A percentile compares a stretch with the other conserved stretches of the same genome.
phyloP scores from a whole-genome alignment of 2,329 filamentous ascomycete species.

The Grosmannia clavigera region DNA sequence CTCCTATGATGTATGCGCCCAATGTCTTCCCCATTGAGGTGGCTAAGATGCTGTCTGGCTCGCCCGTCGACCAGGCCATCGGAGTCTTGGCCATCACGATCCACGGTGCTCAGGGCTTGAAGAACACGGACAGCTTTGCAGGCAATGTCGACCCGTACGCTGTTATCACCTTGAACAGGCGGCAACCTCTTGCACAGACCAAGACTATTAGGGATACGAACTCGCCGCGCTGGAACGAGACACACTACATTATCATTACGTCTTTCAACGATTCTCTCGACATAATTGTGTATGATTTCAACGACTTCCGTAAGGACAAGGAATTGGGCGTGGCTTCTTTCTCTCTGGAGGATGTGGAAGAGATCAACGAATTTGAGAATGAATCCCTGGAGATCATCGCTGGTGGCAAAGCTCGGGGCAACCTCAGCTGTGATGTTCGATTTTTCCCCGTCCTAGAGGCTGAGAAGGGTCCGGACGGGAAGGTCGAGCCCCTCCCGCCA shows the following conservation, averaged over 20 bases:
- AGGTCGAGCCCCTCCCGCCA: slow-evolving; percentile 67
- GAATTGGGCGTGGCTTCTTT: slow-evolving; percentile 84
- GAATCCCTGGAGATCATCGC: slow-evolving; percentile 71
- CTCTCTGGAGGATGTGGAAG: slow-evolving; percentile 67
- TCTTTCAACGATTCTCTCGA: slow-evolving; percentile 82
- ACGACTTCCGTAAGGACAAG: slow-evolving; percentile 93
- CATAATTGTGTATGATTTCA: slow-evolving; percentile 80
- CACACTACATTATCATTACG: slow-evolving; percentile 86
- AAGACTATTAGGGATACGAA: slow-evolving; percentile 76
- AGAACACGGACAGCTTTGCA: slow-evolving; percentile 89
- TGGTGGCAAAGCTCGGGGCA: slow-evolving; percentile 72
- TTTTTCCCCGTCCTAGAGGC: slow-evolving; percentile 89
- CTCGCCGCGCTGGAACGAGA: slow-evolving; percentile 93
- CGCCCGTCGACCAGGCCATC: slow-evolving; percentile 87
- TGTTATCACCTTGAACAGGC: slow-evolving; percentile 70
- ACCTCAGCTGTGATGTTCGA: slow-evolving; percentile 68
- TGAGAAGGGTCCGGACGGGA: slow-evolving; percentile 61
- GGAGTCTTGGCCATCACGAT: slow-evolving; percentile 86
- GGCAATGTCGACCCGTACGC: slow-evolving; percentile 87
- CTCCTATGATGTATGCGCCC: slow-evolving; percentile 95
- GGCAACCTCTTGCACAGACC: slow-evolving; percentile 71
- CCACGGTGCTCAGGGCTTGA: slow-evolving; percentile 81
- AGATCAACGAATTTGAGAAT: slow-evolving; percentile 68
- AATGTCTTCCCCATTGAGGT: slow-evolving; percentile 98
- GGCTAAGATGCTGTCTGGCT: slow-evolving; percentile 93